Percentiles rank a stretch among this genome's conserved stretches.
phyloP scores from a whole-genome alignment of 2,329 filamentous ascomycete species.

The Biscogniauxia mediterranea region DNA sequence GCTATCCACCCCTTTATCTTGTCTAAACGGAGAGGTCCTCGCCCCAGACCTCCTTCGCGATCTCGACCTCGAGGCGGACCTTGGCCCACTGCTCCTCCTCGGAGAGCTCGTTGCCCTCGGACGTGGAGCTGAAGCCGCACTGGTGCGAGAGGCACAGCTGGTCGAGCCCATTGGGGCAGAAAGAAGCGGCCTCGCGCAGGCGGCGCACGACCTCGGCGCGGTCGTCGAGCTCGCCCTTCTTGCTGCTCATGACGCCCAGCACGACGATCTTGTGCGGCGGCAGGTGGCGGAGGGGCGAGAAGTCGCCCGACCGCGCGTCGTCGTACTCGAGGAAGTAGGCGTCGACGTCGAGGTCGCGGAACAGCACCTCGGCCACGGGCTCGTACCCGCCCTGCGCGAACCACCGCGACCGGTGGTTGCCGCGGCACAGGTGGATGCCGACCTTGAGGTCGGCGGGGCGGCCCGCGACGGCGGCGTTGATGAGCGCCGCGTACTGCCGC shows the following conservation, averaged over 20 bases:
- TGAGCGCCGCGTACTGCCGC: slow-evolving; percentile 51
- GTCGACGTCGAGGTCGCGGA: slow-evolving; percentile 55
- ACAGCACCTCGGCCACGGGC: slow-evolving; percentile 55
- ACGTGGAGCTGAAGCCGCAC: slow-evolving; percentile 56
- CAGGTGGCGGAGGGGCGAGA: slow-evolving; percentile 52
- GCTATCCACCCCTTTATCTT: not conserved
- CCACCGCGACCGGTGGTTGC: slow-evolving; percentile 57
- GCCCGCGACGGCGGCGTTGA: slow-evolving; percentile 53
- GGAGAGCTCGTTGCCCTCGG: slow-evolving; percentile 54
- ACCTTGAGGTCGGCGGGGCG: slow-evolving; percentile 53
- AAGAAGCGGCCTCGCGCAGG: slow-evolving; percentile 44
- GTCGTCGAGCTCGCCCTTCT: slow-evolving; percentile 57
- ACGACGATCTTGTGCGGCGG: slow-evolving; percentile 55
- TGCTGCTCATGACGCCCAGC: slow-evolving; percentile 53
- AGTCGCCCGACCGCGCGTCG: slow-evolving; percentile 54
- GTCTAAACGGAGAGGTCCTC: slow-evolving; percentile 37
- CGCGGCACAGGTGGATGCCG: slow-evolving; percentile 56
- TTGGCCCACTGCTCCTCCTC: slow-evolving; percentile 60
- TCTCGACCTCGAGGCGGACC: slow-evolving; percentile 52
- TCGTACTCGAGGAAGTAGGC: slow-evolving; percentile 61
- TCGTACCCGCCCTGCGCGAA: slow-evolving; percentile 59
- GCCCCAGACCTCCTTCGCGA: slow-evolving; percentile 57
- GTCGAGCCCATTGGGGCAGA: slow-evolving; percentile 50
- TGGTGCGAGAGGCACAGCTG: slow-evolving; percentile 57
- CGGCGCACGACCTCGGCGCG: slow-evolving; percentile 38